Evolutionary conservation across 306 rosid genomes (phyloP).

Genomic region (Fragaria iinumae): DNA sequence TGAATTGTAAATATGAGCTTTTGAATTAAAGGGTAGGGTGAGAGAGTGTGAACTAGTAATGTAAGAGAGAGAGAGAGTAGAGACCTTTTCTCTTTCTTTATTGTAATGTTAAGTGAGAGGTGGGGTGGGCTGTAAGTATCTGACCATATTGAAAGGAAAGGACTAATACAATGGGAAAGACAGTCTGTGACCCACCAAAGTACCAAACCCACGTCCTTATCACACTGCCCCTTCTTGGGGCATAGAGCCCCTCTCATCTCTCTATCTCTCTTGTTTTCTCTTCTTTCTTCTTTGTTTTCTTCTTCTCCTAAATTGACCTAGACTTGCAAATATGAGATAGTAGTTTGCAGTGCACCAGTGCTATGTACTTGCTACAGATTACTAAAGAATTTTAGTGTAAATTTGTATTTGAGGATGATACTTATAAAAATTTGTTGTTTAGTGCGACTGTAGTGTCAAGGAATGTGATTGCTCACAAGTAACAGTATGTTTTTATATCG

Average conservation of each 20-base stretch:
- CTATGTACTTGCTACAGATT: too few relatives aligned
- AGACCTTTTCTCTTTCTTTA: slow-evolving; percentile 12
- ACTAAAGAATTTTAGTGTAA: too few relatives aligned
- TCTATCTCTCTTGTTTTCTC: neutral
- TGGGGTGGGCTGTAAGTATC: slow-evolving; percentile 23
- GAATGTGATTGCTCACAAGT: too few relatives aligned
- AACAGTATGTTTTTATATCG: neutral
- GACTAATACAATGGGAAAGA: slow-evolving; percentile 21
- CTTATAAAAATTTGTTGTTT: too few relatives aligned
- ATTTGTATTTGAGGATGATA: too few relatives aligned
- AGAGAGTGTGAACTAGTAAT: slow-evolving; percentile 21
- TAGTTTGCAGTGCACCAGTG: too few relatives aligned
- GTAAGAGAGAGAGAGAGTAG: slow-evolving; percentile 7
- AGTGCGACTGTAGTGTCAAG: neutral
- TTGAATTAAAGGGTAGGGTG: slow-evolving; percentile 35
- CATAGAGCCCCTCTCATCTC: neutral
- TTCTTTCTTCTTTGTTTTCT: too few relatives aligned
- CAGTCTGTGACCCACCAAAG: slow-evolving; percentile 38
- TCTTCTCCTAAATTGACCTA: neutral
- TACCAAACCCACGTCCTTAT: slow-evolving; percentile 34
- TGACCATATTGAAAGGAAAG: slow-evolving; percentile 27
- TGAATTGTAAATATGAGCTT: slow-evolving; percentile 43
- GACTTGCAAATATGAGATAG: neutral
- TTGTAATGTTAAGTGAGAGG: slow-evolving; percentile 15
- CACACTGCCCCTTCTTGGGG: slow-evolving; percentile 26